These are phyloP conservation scores for Suillus luteus DNA, from an alignment of 768 basidiomycete genomes.

Conservation along the genomic window DNA sequence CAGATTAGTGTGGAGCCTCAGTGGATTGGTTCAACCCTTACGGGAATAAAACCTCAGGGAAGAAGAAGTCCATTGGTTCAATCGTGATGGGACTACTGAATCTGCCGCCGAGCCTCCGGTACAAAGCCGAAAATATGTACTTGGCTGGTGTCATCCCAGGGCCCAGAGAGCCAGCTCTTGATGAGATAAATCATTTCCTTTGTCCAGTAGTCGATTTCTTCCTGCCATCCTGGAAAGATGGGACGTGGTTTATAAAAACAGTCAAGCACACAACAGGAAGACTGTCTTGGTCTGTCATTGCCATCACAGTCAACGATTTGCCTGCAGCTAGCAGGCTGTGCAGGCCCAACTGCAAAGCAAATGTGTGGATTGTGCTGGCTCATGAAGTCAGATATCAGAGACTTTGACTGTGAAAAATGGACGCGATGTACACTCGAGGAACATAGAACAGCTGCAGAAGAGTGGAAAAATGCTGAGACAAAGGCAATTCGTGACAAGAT, in stretches of 20 bases:
- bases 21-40: constrained; percentile 32
- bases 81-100: constrained; percentile 24
- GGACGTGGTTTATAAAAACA: constrained; percentile 31
- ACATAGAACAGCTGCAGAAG: constrained; percentile 19
- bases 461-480: constrained; percentile 26
- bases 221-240: constrained; percentile 30
- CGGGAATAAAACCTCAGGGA: constrained; percentile 23
- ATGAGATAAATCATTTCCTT: constrained; percentile 38
- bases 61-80: constrained; percentile 15
- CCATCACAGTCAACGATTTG: constrained; percentile 31
- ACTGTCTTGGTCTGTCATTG: constrained; percentile 29
- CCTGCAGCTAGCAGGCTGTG: constrained; percentile 29
- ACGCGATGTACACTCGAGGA: constrained; percentile 15
- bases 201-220: constrained; percentile 37
- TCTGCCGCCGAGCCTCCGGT: constrained; percentile 20
- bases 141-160: constrained; percentile 39
- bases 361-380: constrained; percentile 35
- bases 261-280: constrained; percentile 24
- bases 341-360: constrained; percentile 13
- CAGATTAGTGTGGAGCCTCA: constrained; percentile 25
- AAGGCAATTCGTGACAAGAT: constrained; percentile 16
- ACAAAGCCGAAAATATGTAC: constrained; percentile 38
- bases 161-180: constrained; percentile 33
- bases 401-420: constrained; percentile 32
- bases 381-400: constrained; percentile 27